Percentiles rank a stretch among this genome's conserved stretches.
Evolutionary conservation across 192 early-diverging fungal species (phyloP).

Genomic region (Rhizophagus clarus): DNA sequence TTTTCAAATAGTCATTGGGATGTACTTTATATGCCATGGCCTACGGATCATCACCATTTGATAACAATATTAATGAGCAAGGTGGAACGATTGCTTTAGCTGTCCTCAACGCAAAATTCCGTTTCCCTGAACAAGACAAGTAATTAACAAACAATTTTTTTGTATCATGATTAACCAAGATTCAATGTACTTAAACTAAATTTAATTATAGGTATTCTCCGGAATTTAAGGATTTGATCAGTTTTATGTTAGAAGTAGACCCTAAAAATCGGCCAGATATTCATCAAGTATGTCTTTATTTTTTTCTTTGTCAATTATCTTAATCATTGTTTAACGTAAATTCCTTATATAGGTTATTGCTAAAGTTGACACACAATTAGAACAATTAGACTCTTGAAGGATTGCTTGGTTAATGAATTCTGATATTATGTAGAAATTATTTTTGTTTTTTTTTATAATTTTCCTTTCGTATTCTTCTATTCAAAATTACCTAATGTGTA

Average conservation of each 20-base stretch:
- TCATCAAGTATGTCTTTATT: conserved; percentile 43
- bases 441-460: too few species aligned
- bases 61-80: conserved; percentile 62
- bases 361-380: too few species aligned
- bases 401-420: too few species aligned
- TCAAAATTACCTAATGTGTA: too few species aligned
- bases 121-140: conserved; percentile 49
- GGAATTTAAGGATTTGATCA: conserved; percentile 56
- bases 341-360: too few species aligned
- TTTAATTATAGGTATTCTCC: conserved; percentile 49
- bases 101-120: conserved; percentile 64
- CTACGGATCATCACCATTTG: conserved; percentile 71
- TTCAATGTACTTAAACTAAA: not conserved
- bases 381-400: too few species aligned
- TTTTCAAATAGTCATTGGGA: conserved; percentile 54
- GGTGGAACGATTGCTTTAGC: conserved; percentile 74
- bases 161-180: not conserved
- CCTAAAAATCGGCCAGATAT: conserved; percentile 62
- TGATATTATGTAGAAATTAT: too few species aligned
- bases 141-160: not conserved
- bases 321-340: too few species aligned
- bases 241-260: conserved; percentile 63
- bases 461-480: too few species aligned
- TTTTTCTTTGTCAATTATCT: not conserved
- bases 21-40: conserved; percentile 75